Conservation (phyloP, 2,329 filamentous ascomycete species). For the Seiridium unicorne region DNA sequence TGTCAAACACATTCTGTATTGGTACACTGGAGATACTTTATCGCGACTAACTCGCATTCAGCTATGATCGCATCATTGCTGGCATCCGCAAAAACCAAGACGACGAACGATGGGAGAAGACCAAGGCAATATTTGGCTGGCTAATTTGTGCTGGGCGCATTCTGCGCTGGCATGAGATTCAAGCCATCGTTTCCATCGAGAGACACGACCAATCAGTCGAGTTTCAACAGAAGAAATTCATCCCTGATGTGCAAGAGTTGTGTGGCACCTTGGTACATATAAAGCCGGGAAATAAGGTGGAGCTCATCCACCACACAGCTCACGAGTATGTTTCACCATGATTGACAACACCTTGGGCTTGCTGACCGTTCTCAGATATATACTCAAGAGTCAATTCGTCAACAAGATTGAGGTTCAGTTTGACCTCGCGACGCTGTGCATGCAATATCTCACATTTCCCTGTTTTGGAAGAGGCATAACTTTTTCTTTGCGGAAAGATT, state of each 20-base stretch:
- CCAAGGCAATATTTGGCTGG: slow-evolving; percentile 35
- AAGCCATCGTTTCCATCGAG: slow-evolving; percentile 30
- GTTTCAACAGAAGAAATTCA: slow-evolving; percentile 22
- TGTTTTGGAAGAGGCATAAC: slow-evolving; percentile 25
- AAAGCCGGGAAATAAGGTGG: slow-evolving; percentile 26
- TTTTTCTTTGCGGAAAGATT: slow-evolving; percentile 9
- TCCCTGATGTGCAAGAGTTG: slow-evolving; percentile 25
- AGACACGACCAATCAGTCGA: slow-evolving; percentile 7
- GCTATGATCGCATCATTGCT: slow-evolving; percentile 27
- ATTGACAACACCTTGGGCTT: not conserved
- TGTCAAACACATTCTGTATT: not conserved
- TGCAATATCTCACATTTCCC: slow-evolving; percentile 30
- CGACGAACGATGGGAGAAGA: slow-evolving; percentile 18
- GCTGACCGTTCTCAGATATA: slow-evolving; percentile 11
- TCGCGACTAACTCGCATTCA: slow-evolving; percentile 11
- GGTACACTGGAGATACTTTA: not conserved
- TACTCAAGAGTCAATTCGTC: slow-evolving; percentile 22
- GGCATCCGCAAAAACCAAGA: slow-evolving; percentile 14
- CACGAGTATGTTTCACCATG: slow-evolving; percentile 24
- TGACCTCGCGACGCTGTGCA: slow-evolving; percentile 29
- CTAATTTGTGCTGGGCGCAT: slow-evolving; percentile 36
- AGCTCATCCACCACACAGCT: slow-evolving; percentile 37
- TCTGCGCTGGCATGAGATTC: slow-evolving; percentile 39
- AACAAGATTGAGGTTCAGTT: slow-evolving; percentile 22
- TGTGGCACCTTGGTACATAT: slow-evolving; percentile 36